These are phyloP conservation scores for Mucor racemosus DNA, from an alignment of 371 early-diverging fungal species.

Conservation along the genomic window DNA sequence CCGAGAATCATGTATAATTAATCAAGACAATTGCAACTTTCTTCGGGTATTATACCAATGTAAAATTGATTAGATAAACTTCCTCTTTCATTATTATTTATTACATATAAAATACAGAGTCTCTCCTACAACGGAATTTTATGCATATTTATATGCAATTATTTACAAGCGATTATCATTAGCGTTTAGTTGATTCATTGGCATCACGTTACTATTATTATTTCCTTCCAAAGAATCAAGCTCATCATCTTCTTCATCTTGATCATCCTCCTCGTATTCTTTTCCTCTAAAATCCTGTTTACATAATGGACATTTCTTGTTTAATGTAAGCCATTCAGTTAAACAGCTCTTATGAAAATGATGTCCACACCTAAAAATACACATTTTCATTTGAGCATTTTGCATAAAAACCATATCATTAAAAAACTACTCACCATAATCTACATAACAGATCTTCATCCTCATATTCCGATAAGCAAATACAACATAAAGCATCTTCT, in stretches of 20 bases:
- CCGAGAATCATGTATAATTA: background rate
- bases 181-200: background rate
- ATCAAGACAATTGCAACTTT: too few species aligned
- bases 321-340: slow-evolving; percentile 41
- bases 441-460: slow-evolving; percentile 62
- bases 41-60: background rate
- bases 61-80: background rate
- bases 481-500: slow-evolving; percentile 60
- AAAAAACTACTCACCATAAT: slow-evolving; percentile 30
- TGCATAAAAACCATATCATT: too few species aligned
- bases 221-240: background rate
- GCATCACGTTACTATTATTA: background rate
- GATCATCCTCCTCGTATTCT: slow-evolving; percentile 12
- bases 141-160: background rate
- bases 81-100: background rate
- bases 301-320: slow-evolving; percentile 43
- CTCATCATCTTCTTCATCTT: slow-evolving; percentile 2
- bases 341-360: slow-evolving; percentile 45
- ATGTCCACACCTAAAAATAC: slow-evolving; percentile 30
- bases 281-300: slow-evolving; percentile 40
- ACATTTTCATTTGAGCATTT: too few species aligned
- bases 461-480: slow-evolving; percentile 66
- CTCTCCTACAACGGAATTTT: background rate
- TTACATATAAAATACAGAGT: background rate
- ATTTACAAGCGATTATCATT: background rate